Conservation (phyloP, 2,329 filamentous ascomycete species). For the Neoscytalidium dimidiatum region DNA sequence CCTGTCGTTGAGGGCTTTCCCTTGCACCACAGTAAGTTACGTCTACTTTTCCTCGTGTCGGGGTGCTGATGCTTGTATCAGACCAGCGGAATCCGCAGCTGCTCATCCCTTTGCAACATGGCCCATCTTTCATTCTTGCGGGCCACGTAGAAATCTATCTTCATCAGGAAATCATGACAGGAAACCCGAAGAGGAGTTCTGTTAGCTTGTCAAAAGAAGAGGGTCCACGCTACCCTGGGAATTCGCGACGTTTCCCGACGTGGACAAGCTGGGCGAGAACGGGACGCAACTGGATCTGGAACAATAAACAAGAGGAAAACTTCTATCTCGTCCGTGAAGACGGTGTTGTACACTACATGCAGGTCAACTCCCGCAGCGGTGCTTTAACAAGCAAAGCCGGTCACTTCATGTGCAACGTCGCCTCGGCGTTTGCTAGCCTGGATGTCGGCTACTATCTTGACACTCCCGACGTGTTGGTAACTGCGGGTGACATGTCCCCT, state of each 20-base stretch:
- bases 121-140: slow-evolving; percentile 44
- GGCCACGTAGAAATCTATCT: slow-evolving; percentile 38
- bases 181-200: slow-evolving; percentile 30
- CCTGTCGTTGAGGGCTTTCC: slow-evolving; percentile 13
- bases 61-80: slow-evolving; percentile 20
- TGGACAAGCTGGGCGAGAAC: slow-evolving; percentile 88
- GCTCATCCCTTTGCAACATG: slow-evolving; percentile 43
- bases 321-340: slow-evolving; percentile 90
- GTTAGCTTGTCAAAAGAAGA: slow-evolving; percentile 27
- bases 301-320: slow-evolving; percentile 68
- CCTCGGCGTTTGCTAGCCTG: slow-evolving; percentile 75
- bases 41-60: slow-evolving; percentile 14
- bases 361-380: slow-evolving; percentile 58
- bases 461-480: slow-evolving; percentile 75
- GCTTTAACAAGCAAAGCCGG: slow-evolving; percentile 44
- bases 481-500: slow-evolving; percentile 75
- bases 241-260: slow-evolving; percentile 50
- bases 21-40: not conserved
- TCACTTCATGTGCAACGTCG: slow-evolving; percentile 72
- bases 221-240: slow-evolving; percentile 49
- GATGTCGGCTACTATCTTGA: slow-evolving; percentile 57
- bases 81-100: slow-evolving; percentile 39
- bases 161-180: slow-evolving; percentile 44
- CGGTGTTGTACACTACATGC: slow-evolving; percentile 73
- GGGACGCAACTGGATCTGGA: slow-evolving; percentile 58